phyloP scores from a whole-genome alignment of 495 filamentous ascomycete genomes.

The Penicillium manginii region DNA sequence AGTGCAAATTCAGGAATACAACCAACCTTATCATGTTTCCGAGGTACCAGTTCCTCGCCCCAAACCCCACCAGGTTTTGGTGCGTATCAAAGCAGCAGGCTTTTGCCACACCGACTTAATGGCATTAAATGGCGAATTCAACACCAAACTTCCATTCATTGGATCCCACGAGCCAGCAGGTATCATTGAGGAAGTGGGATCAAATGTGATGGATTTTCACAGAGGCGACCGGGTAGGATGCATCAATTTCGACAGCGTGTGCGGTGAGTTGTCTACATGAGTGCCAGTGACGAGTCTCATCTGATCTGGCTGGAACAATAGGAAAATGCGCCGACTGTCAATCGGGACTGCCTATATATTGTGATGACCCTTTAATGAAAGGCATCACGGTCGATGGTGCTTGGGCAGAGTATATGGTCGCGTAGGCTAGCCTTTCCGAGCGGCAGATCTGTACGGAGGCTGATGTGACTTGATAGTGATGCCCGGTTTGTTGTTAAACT shows the following conservation, averaged over 20 bases:
- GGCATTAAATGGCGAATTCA: constrained; percentile 48
- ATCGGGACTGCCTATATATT: background rate
- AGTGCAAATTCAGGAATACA: constrained; percentile 17
- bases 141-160: constrained; percentile 50
- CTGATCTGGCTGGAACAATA: background rate
- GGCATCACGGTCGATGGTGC: background rate
- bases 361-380: background rate
- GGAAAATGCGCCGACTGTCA: background rate
- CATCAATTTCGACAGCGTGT: constrained; percentile 20
- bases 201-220: constrained; percentile 44
- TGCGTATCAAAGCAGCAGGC: constrained; percentile 53
- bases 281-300: background rate
- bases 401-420: background rate
- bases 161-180: constrained; percentile 64
- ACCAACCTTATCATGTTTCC: constrained; percentile 18
- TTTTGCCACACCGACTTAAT: constrained; percentile 66
- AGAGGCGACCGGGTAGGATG: constrained; percentile 46
- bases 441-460: background rate
- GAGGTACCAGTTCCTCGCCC: constrained; percentile 15
- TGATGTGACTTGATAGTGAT: background rate
- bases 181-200: constrained; percentile 54
- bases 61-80: constrained; percentile 18
- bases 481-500: background rate
- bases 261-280: background rate
- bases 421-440: background rate